phyloP scores from a whole-genome alignment of 495 filamentous ascomycete genomes.

The Physcia stellaris region DNA sequence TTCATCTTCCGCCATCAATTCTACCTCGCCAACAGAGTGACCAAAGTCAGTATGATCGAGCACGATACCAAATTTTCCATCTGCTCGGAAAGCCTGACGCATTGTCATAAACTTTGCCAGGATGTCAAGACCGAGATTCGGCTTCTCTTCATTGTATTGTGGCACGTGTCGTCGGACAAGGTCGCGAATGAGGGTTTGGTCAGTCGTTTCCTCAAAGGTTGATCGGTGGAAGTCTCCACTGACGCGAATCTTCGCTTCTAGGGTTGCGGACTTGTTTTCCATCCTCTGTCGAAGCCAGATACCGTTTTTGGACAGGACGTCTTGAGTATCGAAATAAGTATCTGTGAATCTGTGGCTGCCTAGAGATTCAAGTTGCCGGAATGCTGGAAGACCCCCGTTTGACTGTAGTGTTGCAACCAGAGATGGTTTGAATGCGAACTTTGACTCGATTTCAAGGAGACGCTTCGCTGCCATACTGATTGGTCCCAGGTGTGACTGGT shows the following conservation, averaged over 20 bases:
- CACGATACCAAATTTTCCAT: conserved; percentile 10
- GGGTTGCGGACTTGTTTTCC: not conserved
- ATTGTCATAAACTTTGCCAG: conserved; percentile 16
- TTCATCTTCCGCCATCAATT: conserved; percentile 8
- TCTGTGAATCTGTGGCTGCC: not conserved
- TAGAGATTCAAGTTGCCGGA: not conserved
- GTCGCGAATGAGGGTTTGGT: not conserved
- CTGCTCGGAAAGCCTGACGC: conserved; percentile 17
- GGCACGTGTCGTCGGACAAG: not conserved
- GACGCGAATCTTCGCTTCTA: conserved; percentile 1
- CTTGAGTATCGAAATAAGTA: not conserved
- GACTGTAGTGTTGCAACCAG: not conserved
- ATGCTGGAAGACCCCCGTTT: not conserved
- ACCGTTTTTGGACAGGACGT: not conserved
- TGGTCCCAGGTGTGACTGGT: no score
- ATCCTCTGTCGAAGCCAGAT: not conserved
- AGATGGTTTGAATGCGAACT: not conserved
- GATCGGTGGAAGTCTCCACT: not conserved
- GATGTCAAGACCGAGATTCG: not conserved
- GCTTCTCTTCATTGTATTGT: not conserved
- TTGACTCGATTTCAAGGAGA: conserved; percentile 2
- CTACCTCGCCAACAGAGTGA: conserved; percentile 14
- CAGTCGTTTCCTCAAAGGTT: conserved; percentile 2
- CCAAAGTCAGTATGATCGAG: conserved; percentile 11
- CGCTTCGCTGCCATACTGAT: conserved; percentile 1